phyloP scores from a whole-genome alignment of 1,139 yeast genomes.

The Candida pseudocylindracea region DNA sequence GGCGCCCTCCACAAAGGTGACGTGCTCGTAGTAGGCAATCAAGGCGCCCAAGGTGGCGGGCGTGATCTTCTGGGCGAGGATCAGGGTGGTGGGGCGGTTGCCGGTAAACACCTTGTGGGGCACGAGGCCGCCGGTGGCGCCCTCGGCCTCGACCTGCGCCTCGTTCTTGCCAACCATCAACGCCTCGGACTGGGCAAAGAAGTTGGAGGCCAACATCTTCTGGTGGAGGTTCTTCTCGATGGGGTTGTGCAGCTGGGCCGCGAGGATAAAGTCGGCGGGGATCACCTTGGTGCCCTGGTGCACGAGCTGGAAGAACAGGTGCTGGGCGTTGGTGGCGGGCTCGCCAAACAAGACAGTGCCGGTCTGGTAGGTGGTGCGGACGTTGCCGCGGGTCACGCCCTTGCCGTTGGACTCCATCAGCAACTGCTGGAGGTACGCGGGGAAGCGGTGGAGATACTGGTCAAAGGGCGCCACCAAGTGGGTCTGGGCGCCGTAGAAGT shows the following conservation, averaged over 20 bases:
- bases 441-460: slow-evolving; percentile 97
- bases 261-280: slow-evolving; percentile 89
- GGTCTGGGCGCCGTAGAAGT: slow-evolving; percentile 94
- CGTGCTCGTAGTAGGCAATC: slow-evolving; percentile 94
- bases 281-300: slow-evolving; percentile 97
- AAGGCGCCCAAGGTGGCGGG: slow-evolving; percentile 91
- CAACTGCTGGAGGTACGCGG: slow-evolving; percentile 95
- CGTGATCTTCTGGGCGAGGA: slow-evolving; percentile 84
- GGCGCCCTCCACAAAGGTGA: slow-evolving; percentile 96
- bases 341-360: slow-evolving; percentile 94
- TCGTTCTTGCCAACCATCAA: slow-evolving; percentile 89
- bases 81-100: slow-evolving; percentile 97
- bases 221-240: slow-evolving; percentile 87
- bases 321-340: slow-evolving; percentile 98
- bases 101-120: slow-evolving; percentile 96
- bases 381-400: slow-evolving; percentile 82
- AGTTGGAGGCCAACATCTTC: slow-evolving; percentile 93
- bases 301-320: slow-evolving; percentile 96
- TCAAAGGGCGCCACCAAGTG: slow-evolving; percentile 97
- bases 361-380: slow-evolving; percentile 82
- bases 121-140: slow-evolving; percentile 63
- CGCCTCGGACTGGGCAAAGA: slow-evolving; percentile 96
- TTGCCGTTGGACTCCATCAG: slow-evolving; percentile 99
- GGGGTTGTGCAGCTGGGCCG: slow-evolving; percentile 97
- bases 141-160: slow-evolving; percentile 71